Percentiles rank a stretch among this genome's conserved stretches.
Evolutionary conservation across 2,329 filamentous ascomycete genomes (phyloP).

Genomic region (Neonectria ditissima): DNA sequence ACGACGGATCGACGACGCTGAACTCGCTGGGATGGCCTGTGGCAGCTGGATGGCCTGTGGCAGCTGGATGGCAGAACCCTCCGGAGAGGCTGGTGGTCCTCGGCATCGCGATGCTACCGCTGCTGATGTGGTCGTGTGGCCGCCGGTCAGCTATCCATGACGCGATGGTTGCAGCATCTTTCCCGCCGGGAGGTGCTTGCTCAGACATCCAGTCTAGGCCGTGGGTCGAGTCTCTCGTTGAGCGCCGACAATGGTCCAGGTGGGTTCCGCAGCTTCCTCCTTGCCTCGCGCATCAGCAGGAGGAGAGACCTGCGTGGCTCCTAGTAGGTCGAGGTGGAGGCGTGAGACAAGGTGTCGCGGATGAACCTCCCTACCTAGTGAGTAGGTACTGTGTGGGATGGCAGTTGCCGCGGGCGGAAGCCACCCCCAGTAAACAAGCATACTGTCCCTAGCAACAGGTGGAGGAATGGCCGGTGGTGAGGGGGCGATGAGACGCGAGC

Average conservation of each 20-base stretch:
- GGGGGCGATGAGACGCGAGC: neutral
- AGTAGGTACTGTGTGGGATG: conserved; percentile 29
- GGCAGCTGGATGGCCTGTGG: conserved; percentile 22
- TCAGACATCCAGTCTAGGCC: conserved; percentile 4
- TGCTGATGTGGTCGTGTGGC: conserved; percentile 11
- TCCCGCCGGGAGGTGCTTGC: neutral
- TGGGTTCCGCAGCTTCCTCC: conserved; percentile 29
- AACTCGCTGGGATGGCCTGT: conserved; percentile 15
- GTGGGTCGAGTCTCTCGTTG: conserved; percentile 10
- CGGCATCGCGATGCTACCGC: neutral
- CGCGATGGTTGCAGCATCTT: neutral
- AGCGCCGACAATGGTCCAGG: conserved; percentile 1
- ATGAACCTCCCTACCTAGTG: too few relatives aligned
- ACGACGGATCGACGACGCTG: conserved; percentile 2
- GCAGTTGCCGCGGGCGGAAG: conserved; percentile 20
- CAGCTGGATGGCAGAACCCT: too few relatives aligned
- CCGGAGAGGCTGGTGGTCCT: conserved; percentile 18
- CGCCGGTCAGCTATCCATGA: neutral
- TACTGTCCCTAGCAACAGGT: conserved; percentile 36
- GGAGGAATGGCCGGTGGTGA: neutral
- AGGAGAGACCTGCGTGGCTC: conserved; percentile 29
- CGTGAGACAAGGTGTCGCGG: conserved; percentile 42
- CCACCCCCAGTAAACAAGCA: conserved; percentile 30
- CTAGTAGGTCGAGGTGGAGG: conserved; percentile 33
- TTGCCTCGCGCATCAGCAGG: conserved; percentile 32